Evolutionary conservation across 2,329 filamentous ascomycete species (phyloP).

Genomic region (Chaetothyriales sp.): DNA sequence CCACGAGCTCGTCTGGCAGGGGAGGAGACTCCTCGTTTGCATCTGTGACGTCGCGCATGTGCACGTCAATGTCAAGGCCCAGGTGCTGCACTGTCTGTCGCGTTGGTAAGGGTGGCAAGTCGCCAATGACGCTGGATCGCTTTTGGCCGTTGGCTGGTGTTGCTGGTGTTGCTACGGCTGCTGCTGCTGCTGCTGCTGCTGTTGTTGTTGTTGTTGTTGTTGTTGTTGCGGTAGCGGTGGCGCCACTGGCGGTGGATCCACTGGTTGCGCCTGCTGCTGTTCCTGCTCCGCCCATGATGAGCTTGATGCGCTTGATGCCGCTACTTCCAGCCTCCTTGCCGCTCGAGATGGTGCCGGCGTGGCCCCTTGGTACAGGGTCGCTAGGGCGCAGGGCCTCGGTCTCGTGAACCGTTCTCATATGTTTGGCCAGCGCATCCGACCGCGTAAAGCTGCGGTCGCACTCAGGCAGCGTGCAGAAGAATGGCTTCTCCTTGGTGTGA

Average conservation of each 20-base stretch:
- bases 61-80: slow-evolving; percentile 11
- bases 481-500: slow-evolving; percentile 94
- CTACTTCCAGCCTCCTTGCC: slow-evolving; percentile 5
- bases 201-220: no score
- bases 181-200: neutral
- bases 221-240: no score
- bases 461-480: slow-evolving; percentile 91
- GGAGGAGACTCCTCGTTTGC: slow-evolving; percentile 15
- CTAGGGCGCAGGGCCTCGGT: slow-evolving; percentile 75
- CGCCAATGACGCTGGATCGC: slow-evolving; percentile 10
- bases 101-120: slow-evolving; percentile 15
- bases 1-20: slow-evolving; percentile 4
- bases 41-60: slow-evolving; percentile 17
- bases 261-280: neutral
- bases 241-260: no score
- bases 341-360: slow-evolving; percentile 21
- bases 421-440: slow-evolving; percentile 89
- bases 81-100: slow-evolving; percentile 4
- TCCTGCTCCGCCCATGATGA: slow-evolving; percentile 8
- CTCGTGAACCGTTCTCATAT: slow-evolving; percentile 97
- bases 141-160: slow-evolving; percentile 13
- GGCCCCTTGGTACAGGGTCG: slow-evolving; percentile 29
- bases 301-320: slow-evolving; percentile 3
- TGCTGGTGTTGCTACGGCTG: slow-evolving; percentile 1
- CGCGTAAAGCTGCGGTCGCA: slow-evolving; percentile 94